These are phyloP conservation scores for Casuarina glauca DNA, from an alignment of 306 rosid species.

Conservation along the genomic window DNA sequence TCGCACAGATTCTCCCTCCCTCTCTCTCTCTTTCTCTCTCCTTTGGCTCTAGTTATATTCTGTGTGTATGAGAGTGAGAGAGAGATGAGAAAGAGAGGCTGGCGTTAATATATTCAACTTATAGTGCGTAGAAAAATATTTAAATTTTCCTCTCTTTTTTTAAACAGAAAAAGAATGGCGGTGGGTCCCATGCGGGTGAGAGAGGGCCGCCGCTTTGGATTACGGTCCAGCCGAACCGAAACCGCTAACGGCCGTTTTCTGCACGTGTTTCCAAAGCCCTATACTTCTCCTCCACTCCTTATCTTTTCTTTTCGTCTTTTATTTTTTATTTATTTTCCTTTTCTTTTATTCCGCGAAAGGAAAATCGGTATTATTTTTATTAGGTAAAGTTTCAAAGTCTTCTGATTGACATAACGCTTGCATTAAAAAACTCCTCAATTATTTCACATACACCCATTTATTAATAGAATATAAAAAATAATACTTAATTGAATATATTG, in stretches of 20 bases:
- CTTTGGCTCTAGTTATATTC: slow-evolving; percentile 38
- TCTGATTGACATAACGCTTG: too few relatives aligned
- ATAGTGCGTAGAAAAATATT: slow-evolving; percentile 14
- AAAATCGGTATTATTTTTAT: too few relatives aligned
- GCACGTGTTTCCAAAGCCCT: slow-evolving; percentile 41
- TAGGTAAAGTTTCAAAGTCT: too few relatives aligned
- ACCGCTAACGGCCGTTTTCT: slow-evolving; percentile 32
- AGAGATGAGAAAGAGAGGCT: not conserved
- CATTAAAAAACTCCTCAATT: too few relatives aligned
- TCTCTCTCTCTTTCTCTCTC: slow-evolving; percentile 34
- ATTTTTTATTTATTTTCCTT: too few relatives aligned
- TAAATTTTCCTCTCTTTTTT: slow-evolving; percentile 2
- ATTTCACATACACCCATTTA: too few relatives aligned
- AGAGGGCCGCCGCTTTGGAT: slow-evolving; percentile 28
- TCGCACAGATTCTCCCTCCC: slow-evolving; percentile 8
- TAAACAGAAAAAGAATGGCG: not conserved
- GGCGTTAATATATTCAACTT: slow-evolving; percentile 9
- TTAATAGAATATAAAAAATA: too few relatives aligned
- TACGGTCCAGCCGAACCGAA: slow-evolving; percentile 32
- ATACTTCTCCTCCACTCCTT: too few relatives aligned
- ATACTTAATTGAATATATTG: too few relatives aligned
- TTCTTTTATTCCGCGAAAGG: too few relatives aligned
- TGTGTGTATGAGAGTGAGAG: slow-evolving; percentile 28
- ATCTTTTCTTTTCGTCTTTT: not conserved
- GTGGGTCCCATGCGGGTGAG: slow-evolving; percentile 32